Conservation (phyloP, 202 grass and related monocot genomes). For the Hordeum pubiflorum region DNA sequence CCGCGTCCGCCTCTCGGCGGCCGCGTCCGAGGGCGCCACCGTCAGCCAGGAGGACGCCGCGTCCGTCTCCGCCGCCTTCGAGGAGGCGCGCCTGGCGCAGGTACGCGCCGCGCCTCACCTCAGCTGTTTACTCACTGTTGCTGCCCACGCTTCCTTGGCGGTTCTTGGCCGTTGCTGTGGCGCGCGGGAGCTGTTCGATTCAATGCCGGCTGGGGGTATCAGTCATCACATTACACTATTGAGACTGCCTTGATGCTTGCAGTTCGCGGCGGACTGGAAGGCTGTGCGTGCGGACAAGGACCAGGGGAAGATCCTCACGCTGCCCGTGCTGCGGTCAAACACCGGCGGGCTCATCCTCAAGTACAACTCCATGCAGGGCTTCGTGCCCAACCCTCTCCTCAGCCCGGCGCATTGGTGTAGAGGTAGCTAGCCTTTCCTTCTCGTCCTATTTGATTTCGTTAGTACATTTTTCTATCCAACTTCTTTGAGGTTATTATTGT, state of each 20-base stretch:
- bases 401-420: constrained; percentile 65
- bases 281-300: constrained; percentile 51
- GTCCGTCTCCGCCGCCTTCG: neutral
- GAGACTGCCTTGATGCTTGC: neutral
- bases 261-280: constrained; percentile 67
- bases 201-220: constrained; percentile 4
- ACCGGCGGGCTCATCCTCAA: constrained; percentile 62
- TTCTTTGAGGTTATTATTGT: neutral
- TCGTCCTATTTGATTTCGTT: neutral
- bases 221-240: neutral
- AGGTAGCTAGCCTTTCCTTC: constrained; percentile 28
- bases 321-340: constrained; percentile 57
- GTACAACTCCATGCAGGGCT: constrained; percentile 76
- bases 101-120: neutral
- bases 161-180: neutral
- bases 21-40: constrained; percentile 20
- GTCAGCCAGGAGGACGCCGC: constrained; percentile 18
- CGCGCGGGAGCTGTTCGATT: neutral
- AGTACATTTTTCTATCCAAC: no score
- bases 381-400: constrained; percentile 85
- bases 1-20: neutral
- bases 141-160: neutral
- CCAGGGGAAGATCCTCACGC: constrained; percentile 36
- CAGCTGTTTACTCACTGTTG: neutral
- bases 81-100: constrained; percentile 36